A percentile compares a stretch with the other conserved stretches of the same genome.
Evolutionary conservation across 306 rosid genomes (phyloP).

Genomic region (Inga leiocalycina): DNA sequence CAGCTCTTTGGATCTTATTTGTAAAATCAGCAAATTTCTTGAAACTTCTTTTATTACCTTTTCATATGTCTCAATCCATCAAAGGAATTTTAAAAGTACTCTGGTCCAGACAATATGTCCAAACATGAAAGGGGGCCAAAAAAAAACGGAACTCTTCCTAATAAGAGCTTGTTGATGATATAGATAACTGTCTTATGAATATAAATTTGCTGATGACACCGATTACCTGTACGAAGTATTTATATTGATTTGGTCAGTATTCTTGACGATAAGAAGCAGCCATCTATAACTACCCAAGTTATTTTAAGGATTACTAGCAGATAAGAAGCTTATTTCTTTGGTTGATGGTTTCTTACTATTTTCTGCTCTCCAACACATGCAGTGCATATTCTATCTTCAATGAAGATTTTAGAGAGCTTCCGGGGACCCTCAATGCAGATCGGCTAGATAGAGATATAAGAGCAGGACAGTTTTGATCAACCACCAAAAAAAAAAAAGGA

Average conservation of each 20-base stretch:
- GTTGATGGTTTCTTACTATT: slow-evolving; percentile 12
- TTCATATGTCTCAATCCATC: slow-evolving; percentile 1
- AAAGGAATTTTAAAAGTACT: neutral
- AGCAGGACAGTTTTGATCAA: slow-evolving; percentile 80
- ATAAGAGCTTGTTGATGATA: neutral
- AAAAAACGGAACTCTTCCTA: neutral
- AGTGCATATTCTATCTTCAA: slow-evolving; percentile 96
- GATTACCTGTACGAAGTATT: neutral
- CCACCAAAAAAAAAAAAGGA: neutral
- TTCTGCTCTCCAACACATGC: slow-evolving; percentile 33
- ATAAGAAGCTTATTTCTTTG: slow-evolving; percentile 25
- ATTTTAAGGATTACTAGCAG: neutral
- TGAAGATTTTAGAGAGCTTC: slow-evolving; percentile 95
- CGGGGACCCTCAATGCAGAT: slow-evolving; percentile 88
- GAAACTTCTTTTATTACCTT: slow-evolving; percentile 6
- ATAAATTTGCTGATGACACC: neutral
- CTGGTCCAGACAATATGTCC: neutral
- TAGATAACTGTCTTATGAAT: neutral
- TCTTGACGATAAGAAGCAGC: neutral
- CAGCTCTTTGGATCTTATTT: neutral
- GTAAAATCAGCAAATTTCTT: slow-evolving; percentile 12
- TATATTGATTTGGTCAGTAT: neutral
- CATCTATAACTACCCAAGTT: neutral
- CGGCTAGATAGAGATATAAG: slow-evolving; percentile 82
- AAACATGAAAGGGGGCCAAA: neutral